These are phyloP conservation scores for Globisporangium cederbergense DNA, from an alignment of 352 stramenopile species.

Conservation along the genomic window DNA sequence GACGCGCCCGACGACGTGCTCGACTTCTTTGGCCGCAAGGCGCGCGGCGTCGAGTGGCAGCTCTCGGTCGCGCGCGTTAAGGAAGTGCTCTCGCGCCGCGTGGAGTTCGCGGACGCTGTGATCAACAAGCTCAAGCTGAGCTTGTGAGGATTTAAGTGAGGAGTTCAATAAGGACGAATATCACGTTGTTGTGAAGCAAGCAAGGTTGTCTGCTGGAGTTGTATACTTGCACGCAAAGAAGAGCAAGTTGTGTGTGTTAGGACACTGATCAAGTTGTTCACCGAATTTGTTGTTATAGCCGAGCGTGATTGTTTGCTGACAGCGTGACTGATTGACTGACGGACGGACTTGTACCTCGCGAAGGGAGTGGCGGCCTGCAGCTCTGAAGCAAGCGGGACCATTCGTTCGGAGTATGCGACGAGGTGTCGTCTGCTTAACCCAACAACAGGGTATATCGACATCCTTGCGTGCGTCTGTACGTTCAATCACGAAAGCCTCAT, in stretches of 20 bases:
- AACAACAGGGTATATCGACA: background rate
- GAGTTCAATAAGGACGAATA: background rate
- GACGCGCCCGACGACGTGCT: constrained; percentile 69
- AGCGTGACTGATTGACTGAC: background rate
- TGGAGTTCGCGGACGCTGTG: constrained; percentile 67
- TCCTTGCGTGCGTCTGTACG: background rate
- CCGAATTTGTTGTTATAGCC: background rate
- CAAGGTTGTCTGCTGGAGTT: background rate
- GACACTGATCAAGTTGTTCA: background rate
- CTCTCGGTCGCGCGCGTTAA: constrained; percentile 67
- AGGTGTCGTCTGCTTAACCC: background rate
- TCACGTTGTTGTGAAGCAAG: background rate
- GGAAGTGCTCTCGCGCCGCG: constrained; percentile 67
- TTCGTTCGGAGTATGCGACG: background rate
- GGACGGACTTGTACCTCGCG: background rate
- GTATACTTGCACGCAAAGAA: background rate
- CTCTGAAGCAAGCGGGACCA: background rate
- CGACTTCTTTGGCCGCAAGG: constrained; percentile 67
- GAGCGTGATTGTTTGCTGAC: background rate
- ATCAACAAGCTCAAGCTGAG: constrained; percentile 64
- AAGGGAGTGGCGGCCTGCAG: no score
- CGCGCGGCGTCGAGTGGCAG: constrained; percentile 65
- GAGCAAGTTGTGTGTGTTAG: background rate
- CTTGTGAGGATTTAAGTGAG: constrained; percentile 4
- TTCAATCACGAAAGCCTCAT: background rate